Base-by-base conservation (phyloP, 2,329 filamentous ascomycete species). In the Fusarium zealandicum region DNA sequence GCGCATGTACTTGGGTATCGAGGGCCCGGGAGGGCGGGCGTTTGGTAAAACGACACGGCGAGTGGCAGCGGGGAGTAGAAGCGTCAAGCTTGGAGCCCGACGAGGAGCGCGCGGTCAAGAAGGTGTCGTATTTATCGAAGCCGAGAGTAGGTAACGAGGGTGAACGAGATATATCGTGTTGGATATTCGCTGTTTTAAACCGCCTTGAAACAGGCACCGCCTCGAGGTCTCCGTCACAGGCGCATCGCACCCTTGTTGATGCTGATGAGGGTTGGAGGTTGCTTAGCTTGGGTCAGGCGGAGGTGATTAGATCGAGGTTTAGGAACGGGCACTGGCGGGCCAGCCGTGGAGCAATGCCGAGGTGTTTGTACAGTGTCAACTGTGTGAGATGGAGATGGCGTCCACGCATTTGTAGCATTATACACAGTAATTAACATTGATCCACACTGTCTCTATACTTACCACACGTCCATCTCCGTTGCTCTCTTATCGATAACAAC, bases 1-100 rank as follows among this genome's bases (percentile, higher is more conserved):
- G 54, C 44, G 61, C 71, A 73, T 73, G 66, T 69, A 72, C 59
- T 44, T 37, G 20, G 38, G 30, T 45, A 50, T 38, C 25, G 13
- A 54, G 36, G 40, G 52, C 36, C 45, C 52, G 44, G 13, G 27
- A 20, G 28, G 60, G 52, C 36, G 32, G 22, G 39, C 18, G 48
- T 31, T 27, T 45, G 41, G 42, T 38, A 8, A 40, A 30, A 33
- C 33, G n/a, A 49, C 33, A 45, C 27, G 39, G 58, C 22, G 41
- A 51, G 38, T 35, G 28, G 55, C 32, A 48, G 38, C 28, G 53
- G 42, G 38, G 28, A 45, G 51, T 47, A 43, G 22, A 45, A 35
- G 41, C 28, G 28, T 46, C 37, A 37, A 54, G 48, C 37, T 56
- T 59, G 49, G 18, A 61, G 53, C 28, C 51, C 36, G 17, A 22